Percentiles rank a stretch among this genome's conserved stretches.
Evolutionary conservation across 2,329 filamentous ascomycete genomes (phyloP).

Genomic region (Fusarium sambucinum): DNA sequence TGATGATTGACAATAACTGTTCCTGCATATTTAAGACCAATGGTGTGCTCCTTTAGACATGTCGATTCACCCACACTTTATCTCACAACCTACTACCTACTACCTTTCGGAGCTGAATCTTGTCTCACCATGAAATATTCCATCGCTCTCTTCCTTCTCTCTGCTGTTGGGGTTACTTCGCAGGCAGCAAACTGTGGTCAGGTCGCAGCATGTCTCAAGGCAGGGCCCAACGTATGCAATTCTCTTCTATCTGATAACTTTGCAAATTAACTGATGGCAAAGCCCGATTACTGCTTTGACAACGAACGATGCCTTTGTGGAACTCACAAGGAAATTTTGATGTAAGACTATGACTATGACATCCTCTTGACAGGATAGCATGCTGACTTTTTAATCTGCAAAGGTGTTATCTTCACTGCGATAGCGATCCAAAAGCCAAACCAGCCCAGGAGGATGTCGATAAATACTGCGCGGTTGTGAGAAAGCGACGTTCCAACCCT

Average conservation of each 20-base stretch:
- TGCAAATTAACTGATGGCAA: neutral
- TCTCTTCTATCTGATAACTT: accelerated
- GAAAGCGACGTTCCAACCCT: neutral
- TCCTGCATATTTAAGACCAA: neutral
- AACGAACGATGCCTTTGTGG: slow-evolving; percentile 24
- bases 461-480: slow-evolving; percentile 13
- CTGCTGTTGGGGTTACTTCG: neutral
- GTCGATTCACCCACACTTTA: no score
- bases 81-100: neutral
- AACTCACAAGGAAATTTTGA: slow-evolving; percentile 25
- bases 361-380: no score
- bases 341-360: neutral
- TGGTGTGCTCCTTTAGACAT: neutral
- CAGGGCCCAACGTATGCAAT: slow-evolving; percentile 7
- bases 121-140: slow-evolving; percentile 9
- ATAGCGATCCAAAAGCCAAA: slow-evolving; percentile 1
- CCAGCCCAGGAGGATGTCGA: slow-evolving; percentile 5
- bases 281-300: slow-evolving; percentile 12
- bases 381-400: neutral
- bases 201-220: slow-evolving; percentile 16
- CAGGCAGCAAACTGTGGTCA: slow-evolving; percentile 16
- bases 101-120: neutral
- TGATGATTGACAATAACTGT: neutral
- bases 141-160: slow-evolving; percentile 6
- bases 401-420: slow-evolving; percentile 25